Conservation (phyloP, 768 basidiomycete species). For the Pleurotus djamor region DNA sequence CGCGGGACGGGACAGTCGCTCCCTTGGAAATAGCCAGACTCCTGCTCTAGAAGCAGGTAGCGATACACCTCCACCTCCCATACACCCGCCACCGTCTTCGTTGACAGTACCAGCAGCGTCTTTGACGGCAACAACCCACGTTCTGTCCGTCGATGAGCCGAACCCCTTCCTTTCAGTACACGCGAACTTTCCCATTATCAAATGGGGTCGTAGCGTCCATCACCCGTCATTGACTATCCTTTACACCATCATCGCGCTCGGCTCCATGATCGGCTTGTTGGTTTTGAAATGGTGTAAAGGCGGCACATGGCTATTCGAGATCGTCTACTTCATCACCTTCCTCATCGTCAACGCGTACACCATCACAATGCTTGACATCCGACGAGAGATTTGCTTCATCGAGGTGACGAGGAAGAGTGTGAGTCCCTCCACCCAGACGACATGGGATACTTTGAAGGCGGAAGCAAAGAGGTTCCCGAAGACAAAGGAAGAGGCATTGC, state of each 20-base stretch:
- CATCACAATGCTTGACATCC: slow-evolving; percentile 1
- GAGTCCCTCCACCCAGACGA: background rate
- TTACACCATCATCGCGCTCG: background rate
- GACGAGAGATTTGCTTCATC: slow-evolving; percentile 4
- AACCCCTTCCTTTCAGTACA: slow-evolving; percentile 1
- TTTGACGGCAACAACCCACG: no score
- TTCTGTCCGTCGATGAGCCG: background rate
- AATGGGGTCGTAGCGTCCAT: slow-evolving; percentile 6
- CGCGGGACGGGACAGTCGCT: background rate
- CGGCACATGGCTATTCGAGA: slow-evolving; percentile 2
- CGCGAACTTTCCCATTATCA: slow-evolving; percentile 2
- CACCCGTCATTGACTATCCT: slow-evolving; percentile 2
- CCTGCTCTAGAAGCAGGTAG: background rate
- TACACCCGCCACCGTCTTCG: no score
- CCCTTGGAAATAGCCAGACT: background rate
- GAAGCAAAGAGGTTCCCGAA: background rate
- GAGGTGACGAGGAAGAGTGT: background rate
- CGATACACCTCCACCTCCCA: background rate
- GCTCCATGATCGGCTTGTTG: background rate
- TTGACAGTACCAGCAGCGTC: no score
- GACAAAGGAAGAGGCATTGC: background rate
- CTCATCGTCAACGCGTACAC: slow-evolving; percentile 1
- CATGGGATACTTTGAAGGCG: background rate
- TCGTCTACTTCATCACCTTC: background rate
- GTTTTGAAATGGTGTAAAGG: slow-evolving; percentile 2